These are phyloP conservation scores for Rossbeevera mucosa DNA, from an alignment of 768 basidiomycete genomes.

Conservation along the genomic window DNA sequence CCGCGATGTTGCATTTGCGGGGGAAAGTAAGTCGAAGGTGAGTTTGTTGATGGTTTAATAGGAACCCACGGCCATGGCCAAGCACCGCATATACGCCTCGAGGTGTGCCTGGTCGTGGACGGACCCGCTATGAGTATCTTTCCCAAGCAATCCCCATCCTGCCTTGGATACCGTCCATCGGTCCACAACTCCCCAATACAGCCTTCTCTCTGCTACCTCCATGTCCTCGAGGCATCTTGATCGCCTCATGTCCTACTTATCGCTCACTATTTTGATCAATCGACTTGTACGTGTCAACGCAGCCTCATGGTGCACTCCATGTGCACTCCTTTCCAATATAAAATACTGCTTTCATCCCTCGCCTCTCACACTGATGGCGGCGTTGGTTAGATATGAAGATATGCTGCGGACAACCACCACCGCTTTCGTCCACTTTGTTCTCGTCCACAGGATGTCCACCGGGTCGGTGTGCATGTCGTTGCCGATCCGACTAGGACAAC, in stretches of 20 bases:
- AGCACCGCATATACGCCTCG: background rate
- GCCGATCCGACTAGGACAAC: too few species aligned
- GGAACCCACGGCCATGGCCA: background rate
- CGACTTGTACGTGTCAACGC: background rate
- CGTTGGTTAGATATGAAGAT: background rate
- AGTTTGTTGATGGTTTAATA: slow-evolving; percentile 14
- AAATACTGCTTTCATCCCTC: background rate
- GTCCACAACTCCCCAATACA: slow-evolving; percentile 15
- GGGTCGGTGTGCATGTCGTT: too few species aligned
- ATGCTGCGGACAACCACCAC: too few species aligned
- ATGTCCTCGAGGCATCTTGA: slow-evolving; percentile 29
- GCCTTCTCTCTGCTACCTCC: slow-evolving; percentile 2
- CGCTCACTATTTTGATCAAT: too few species aligned
- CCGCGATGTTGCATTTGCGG: slow-evolving; percentile 33
- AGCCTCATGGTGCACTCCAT: background rate
- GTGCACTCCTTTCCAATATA: background rate
- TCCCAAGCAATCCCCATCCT: slow-evolving; percentile 8
- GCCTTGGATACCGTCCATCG: background rate
- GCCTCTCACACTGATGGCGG: background rate
- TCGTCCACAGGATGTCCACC: slow-evolving; percentile 1
- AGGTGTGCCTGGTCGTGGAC: background rate
- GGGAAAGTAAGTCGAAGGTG: slow-evolving; percentile 24
- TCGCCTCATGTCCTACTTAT: slow-evolving; percentile 23
- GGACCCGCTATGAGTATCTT: background rate
- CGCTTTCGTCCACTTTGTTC: too few species aligned